These are phyloP conservation scores for Mychonastes homosphaera DNA, from an alignment of 139 green algal genomes.

Conservation along the genomic window DNA sequence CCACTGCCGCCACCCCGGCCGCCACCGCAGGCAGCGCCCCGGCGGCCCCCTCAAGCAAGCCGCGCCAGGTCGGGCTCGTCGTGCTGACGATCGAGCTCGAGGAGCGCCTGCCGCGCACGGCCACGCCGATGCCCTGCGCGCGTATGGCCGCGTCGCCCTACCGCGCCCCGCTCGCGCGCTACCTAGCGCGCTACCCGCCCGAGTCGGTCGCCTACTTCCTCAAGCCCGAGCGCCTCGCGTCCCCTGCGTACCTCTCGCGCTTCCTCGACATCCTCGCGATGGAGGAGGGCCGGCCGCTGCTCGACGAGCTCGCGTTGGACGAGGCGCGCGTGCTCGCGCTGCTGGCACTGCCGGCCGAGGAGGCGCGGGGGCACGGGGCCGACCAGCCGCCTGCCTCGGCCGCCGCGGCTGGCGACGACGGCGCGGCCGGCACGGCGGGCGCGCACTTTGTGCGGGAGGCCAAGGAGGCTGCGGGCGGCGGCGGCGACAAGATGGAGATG, in stretches of 20 bases:
- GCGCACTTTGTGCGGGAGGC: too few relatives aligned
- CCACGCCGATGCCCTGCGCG: slow-evolving; percentile 26
- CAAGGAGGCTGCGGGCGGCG: neutral
- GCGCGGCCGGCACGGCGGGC: neutral
- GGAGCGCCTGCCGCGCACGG: slow-evolving; percentile 39
- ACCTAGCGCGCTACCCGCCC: slow-evolving; percentile 66
- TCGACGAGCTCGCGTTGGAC: slow-evolving; percentile 51
- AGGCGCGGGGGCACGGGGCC: neutral
- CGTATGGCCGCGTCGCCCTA: slow-evolving; percentile 62
- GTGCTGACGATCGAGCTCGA: slow-evolving; percentile 90
- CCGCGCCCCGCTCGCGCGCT: slow-evolving; percentile 68
- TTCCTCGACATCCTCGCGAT: slow-evolving; percentile 74
- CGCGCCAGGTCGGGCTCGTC: slow-evolving; percentile 71
- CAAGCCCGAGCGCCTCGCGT: slow-evolving; percentile 39
- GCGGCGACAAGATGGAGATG: neutral
- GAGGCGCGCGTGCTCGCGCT: slow-evolving; percentile 23
- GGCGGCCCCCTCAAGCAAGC: too few relatives aligned
- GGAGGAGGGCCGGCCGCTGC: slow-evolving; percentile 46
- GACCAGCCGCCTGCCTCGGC: neutral
- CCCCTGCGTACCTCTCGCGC: slow-evolving; percentile 59
- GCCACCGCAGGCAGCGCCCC: too few relatives aligned
- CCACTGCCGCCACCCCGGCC: too few relatives aligned
- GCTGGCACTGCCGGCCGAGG: neutral
- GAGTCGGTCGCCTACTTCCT: slow-evolving; percentile 66
- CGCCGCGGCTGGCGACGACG: neutral